Conservation (phyloP, 371 early-diverging fungal genomes). For the Mucor irregularis region DNA sequence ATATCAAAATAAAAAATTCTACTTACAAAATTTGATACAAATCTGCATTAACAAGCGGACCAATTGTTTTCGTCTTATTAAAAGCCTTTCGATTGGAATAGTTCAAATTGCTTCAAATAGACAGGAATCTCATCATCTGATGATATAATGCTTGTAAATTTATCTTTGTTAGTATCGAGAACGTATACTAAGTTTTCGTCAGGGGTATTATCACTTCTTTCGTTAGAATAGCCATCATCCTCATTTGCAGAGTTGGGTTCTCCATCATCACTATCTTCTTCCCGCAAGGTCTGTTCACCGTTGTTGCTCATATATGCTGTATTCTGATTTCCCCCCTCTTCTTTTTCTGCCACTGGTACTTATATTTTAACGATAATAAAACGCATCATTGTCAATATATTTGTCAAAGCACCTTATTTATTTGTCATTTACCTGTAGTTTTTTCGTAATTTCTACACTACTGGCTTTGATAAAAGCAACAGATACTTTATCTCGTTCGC, state of each 20-base stretch:
- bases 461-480: conserved; percentile 7
- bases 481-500: conserved; percentile 7
- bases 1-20: conserved; percentile 10
- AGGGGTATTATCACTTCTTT: conserved; percentile 13
- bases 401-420: conserved; percentile 6
- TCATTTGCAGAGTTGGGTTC: conserved; percentile 10
- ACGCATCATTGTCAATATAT: conserved; percentile 7
- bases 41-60: conserved; percentile 7
- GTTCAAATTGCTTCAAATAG: conserved; percentile 11
- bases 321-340: conserved; percentile 8
- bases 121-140: conserved; percentile 6
- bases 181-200: conserved; percentile 15
- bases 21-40: conserved; percentile 8
- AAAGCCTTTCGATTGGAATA: conserved; percentile 6
- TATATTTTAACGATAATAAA: conserved; percentile 9
- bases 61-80: conserved; percentile 7
- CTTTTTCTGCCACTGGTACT: conserved; percentile 12
- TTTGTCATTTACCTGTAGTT: conserved; percentile 6
- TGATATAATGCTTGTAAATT: conserved; percentile 12
- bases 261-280: conserved; percentile 11
- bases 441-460: conserved; percentile 6
- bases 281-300: conserved; percentile 13
- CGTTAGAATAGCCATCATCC: conserved; percentile 13
- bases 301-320: conserved; percentile 10
- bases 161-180: conserved; percentile 2